A percentile compares a stretch with the other conserved stretches of the same genome.
These are phyloP conservation scores for Croton laevigatus DNA, from an alignment of 441 rosid genomes.

Conservation along the genomic window DNA sequence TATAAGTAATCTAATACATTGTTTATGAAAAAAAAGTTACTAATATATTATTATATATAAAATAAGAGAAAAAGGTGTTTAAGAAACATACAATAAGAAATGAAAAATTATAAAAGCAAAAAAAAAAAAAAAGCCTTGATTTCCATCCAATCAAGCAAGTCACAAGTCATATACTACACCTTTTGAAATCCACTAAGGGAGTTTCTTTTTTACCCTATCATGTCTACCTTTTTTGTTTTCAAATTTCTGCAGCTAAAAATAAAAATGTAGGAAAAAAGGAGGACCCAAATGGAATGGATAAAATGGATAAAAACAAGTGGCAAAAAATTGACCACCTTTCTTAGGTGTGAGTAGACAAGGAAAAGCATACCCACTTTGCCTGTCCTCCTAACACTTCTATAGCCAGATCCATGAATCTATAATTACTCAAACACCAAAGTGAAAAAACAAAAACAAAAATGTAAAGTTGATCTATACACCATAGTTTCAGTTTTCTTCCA, in stretches of 20 bases:
- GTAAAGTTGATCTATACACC: too few species aligned
- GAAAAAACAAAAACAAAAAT: neutral
- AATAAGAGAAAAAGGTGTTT: too few species aligned
- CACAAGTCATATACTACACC: neutral
- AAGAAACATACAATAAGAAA: too few species aligned
- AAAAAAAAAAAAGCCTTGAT: neutral
- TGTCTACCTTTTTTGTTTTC: too few species aligned
- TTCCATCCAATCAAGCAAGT: constrained; percentile 11
- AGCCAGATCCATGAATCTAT: constrained; percentile 9
- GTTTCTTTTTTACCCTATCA: neutral
- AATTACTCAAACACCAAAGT: neutral
- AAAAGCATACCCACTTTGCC: constrained; percentile 31
- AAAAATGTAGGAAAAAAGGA: neutral
- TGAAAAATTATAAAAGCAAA: too few species aligned
- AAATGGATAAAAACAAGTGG: constrained; percentile 25
- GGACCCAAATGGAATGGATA: constrained; percentile 11
- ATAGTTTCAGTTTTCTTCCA: too few species aligned
- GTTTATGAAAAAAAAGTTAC: too few species aligned
- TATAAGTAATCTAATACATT: too few species aligned
- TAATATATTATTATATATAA: too few species aligned
- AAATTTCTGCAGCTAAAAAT: neutral
- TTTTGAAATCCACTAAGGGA: neutral
- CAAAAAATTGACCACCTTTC: constrained; percentile 16
- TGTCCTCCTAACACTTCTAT: constrained; percentile 16
- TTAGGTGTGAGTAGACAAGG: constrained; percentile 20